Percentiles rank a stretch among this genome's conserved stretches.
Evolutionary conservation across 805 yeast genomes (phyloP).

Genomic region (Cyberlindnera petersonii): DNA sequence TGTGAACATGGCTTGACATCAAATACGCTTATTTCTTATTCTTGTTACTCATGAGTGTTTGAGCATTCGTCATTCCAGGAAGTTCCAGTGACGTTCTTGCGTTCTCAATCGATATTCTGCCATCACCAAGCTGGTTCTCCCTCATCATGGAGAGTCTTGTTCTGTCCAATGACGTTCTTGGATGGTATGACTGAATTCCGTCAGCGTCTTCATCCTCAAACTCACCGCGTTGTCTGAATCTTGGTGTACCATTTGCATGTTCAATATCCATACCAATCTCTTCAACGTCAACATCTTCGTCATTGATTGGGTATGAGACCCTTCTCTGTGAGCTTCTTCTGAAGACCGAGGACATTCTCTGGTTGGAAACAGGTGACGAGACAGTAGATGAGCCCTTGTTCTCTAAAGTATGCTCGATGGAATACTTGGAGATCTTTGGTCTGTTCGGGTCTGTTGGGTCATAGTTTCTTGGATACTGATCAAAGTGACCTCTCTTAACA

Average conservation of each 20-base stretch:
- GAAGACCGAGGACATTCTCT: conserved; percentile 38
- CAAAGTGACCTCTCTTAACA: conserved; percentile 61
- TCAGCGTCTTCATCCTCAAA: conserved; percentile 4
- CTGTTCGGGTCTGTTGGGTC: conserved; percentile 81
- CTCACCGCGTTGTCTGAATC: conserved; percentile 15
- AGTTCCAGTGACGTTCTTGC: conserved; percentile 39
- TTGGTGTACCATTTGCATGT: conserved; percentile 28
- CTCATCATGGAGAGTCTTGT: conserved; percentile 36
- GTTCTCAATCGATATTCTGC: conserved; percentile 36
- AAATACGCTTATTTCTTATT: too few species aligned
- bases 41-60: conserved; percentile 28
- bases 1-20: too few species aligned
- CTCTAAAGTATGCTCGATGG: conserved; percentile 32
- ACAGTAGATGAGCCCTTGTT: conserved; percentile 10
- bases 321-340: conserved; percentile 31
- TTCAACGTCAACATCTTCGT: conserved; percentile 33
- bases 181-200: conserved; percentile 13
- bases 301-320: conserved; percentile 24
- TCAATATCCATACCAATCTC: conserved; percentile 36
- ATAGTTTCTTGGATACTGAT: conserved; percentile 58
- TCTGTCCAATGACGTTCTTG: conserved; percentile 36
- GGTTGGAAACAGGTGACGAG: conserved; percentile 13
- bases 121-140: conserved; percentile 34
- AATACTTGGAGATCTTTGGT: conserved; percentile 46
- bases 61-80: conserved; percentile 40